Percentiles rank a stretch among this genome's conserved stretches.
phyloP scores from a whole-genome alignment of 1,139 yeast species.

The Pichia sp. region DNA sequence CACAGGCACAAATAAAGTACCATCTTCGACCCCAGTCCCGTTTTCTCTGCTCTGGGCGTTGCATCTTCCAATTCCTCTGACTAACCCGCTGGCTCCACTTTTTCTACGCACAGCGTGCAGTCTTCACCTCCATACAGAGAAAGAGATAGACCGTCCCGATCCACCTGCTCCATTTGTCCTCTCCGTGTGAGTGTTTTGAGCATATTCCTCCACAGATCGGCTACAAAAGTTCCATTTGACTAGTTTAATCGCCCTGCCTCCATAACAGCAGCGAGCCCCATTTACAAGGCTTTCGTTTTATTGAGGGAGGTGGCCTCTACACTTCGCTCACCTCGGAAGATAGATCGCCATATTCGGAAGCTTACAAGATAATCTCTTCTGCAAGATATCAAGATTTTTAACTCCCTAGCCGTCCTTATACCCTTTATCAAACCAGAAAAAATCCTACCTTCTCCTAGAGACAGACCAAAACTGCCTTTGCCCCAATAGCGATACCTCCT shows the following conservation, averaged over 20 bases:
- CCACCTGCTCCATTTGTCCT: neutral
- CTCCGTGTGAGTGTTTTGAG: no score
- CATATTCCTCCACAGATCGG: no score
- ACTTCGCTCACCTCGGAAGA: neutral
- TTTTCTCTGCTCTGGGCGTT: no score
- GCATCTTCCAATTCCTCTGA: no score
- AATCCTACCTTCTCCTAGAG: no score
- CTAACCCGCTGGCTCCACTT: neutral
- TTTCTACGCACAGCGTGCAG: neutral
- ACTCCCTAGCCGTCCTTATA: no score
- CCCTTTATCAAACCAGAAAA: no score
- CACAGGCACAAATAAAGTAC: no score
- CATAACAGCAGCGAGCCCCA: neutral
- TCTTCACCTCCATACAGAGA: neutral
- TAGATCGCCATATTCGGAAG: neutral
- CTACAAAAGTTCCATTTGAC: no score
- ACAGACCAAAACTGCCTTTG: no score
- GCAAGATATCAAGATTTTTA: no score
- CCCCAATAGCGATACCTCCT: neutral
- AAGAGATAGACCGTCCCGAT: neutral
- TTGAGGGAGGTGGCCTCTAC: neutral
- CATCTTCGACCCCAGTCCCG: no score
- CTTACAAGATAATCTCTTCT: neutral
- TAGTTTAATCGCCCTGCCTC: neutral
- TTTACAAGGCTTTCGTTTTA: neutral